Evolutionary conservation across 768 basidiomycete species (phyloP), one percentile per base, ranked within the genome.

Genomic region (Coprinellus micaceus): DNA sequence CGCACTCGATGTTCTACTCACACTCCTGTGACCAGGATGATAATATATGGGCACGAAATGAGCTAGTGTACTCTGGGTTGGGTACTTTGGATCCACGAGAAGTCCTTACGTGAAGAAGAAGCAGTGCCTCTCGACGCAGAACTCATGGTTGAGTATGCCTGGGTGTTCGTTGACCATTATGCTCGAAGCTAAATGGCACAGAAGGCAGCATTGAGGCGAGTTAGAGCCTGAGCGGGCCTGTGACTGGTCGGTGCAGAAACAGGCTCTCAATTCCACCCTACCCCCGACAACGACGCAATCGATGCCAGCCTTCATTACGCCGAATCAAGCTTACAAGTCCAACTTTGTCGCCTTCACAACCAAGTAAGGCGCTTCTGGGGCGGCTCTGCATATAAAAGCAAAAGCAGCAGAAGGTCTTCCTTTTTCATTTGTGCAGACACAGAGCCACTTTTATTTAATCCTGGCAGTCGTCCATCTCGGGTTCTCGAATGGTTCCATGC

Each of bases 291-390:
- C 33, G 33, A 33, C 33, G 33, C 33, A n/a, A 33, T 33, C 33
- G 33, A 33, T 6, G 33, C 33, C 6, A 19, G 36, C 36, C 45
- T 47, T 28, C 25, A 51, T 51, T 22, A 13, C 29, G 21, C 28
- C 30, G 28, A 51, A 51, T 51, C 47, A 48, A 48, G 47, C 29
- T 26, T 12, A 48, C 33, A 33, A 33, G 33, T 33, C 33, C 33
- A 33, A 51, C n/a, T 51, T 36, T 51, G 49, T 51, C 49, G 49
- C 49, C 49, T 37, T 51, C 49, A 37, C 49, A 29, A 51, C 49
- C 15, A 51, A 51, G 49, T 51, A 51, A 51, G 33, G 30, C 36
- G 49, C 49, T 51, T 51, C 49, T 51, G 29, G 21, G 30, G 30
- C 33, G 49, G 49, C 33, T 51, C 49, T 36, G 49, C 49, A 33